Percentiles rank a stretch among this genome's conserved stretches.
phyloP scores from a whole-genome alignment of 345 rosid genomes.

The Ceriops tagal region DNA sequence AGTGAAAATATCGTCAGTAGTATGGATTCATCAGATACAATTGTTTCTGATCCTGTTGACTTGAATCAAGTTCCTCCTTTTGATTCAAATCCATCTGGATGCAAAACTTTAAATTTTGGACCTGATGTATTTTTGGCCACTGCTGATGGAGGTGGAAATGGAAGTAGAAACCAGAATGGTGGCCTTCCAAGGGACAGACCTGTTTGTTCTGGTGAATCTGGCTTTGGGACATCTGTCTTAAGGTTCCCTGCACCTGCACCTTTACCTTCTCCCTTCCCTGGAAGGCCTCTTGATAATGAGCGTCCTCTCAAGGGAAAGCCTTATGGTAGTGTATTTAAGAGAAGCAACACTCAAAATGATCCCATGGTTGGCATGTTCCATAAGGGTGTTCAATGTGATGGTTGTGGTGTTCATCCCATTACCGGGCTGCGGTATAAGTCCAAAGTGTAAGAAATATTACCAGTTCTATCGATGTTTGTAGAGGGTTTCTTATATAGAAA shows the following conservation, averaged over 20 bases:
- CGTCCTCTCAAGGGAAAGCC: constrained; percentile 57
- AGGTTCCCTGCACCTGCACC: too few species aligned
- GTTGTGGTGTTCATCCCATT: constrained; percentile 87
- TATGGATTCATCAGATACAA: constrained; percentile 5
- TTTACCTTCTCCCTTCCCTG: neutral
- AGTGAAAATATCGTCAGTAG: constrained; percentile 10
- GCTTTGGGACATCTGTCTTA: too few species aligned
- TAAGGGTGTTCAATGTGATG: constrained; percentile 81
- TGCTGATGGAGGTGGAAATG: constrained; percentile 23
- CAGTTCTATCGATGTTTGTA: neutral
- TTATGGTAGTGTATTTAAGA: constrained; percentile 27
- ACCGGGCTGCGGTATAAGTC: constrained; percentile 85
- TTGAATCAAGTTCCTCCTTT: constrained; percentile 32
- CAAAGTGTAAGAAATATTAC: constrained; percentile 59
- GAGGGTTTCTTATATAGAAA: neutral
- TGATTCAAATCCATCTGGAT: constrained; percentile 22
- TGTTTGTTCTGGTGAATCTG: neutral
- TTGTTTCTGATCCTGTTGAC: constrained; percentile 30
- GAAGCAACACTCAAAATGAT: constrained; percentile 26
- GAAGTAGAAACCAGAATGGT: constrained; percentile 17
- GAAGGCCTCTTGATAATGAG: constrained; percentile 8
- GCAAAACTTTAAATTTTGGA: neutral
- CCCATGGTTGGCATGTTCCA: constrained; percentile 52
- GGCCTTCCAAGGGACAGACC: constrained; percentile 14
- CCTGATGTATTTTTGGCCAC: neutral